These are phyloP conservation scores for Tulasnella sp. DNA, from an alignment of 768 basidiomycete species.

Conservation along the genomic window DNA sequence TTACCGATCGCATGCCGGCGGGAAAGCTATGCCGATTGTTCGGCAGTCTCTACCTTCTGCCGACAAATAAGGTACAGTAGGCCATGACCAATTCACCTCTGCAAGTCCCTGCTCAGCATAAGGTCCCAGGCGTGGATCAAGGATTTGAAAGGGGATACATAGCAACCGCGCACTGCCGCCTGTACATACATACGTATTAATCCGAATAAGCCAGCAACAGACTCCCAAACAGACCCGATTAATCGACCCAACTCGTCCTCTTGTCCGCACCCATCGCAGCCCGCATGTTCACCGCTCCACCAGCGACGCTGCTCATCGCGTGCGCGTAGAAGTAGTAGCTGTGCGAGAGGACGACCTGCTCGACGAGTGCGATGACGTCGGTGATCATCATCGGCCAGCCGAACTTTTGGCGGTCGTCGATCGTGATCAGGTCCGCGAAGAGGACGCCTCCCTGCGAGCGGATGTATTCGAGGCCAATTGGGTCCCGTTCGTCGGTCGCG, in stretches of 20 bases:
- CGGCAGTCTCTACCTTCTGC: too few relatives aligned
- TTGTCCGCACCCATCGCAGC: conserved; percentile 23
- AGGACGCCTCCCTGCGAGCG: conserved; percentile 43
- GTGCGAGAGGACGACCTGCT: conserved; percentile 34
- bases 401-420: conserved; percentile 39
- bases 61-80: too few relatives aligned
- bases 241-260: conserved; percentile 19
- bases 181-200: too few relatives aligned
- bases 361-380: conserved; percentile 34
- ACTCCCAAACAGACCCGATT: background rate
- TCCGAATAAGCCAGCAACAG: too few relatives aligned
- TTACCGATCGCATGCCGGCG: too few relatives aligned
- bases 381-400: conserved; percentile 34
- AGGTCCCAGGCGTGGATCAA: too few relatives aligned
- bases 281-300: conserved; percentile 26
- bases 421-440: conserved; percentile 45
- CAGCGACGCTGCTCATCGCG: conserved; percentile 32
- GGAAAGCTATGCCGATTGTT: too few relatives aligned
- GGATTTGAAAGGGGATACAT: too few relatives aligned
- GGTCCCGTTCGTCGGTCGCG: conserved; percentile 45
- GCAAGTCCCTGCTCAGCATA: too few relatives aligned
- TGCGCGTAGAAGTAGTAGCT: conserved; percentile 34
- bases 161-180: too few relatives aligned
- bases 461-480: conserved; percentile 39
- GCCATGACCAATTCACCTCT: too few relatives aligned